phyloP scores from a whole-genome alignment of 371 early-diverging fungal species.

The Mucor mucedo region DNA sequence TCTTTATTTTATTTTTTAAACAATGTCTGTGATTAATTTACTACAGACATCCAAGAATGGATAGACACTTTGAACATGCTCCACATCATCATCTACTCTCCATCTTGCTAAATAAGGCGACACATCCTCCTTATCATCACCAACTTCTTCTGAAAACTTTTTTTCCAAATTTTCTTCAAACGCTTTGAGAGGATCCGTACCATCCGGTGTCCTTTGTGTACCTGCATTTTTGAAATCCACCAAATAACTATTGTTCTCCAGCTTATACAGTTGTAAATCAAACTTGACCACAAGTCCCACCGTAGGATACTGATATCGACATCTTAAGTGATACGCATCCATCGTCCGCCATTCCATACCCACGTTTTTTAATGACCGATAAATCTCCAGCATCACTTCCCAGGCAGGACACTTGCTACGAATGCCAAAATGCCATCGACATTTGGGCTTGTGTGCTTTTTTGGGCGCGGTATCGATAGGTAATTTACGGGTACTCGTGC shows the following conservation, averaged over 20 bases:
- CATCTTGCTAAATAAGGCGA: constrained; percentile 23
- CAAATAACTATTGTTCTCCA: constrained; percentile 89
- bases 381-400: constrained; percentile 98
- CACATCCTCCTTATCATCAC: constrained; percentile 10
- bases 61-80: constrained; percentile 72
- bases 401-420: constrained; percentile 88
- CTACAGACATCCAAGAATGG: constrained; percentile 96
- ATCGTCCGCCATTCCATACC: constrained; percentile 93
- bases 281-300: constrained; percentile 74
- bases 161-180: constrained; percentile 1
- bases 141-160: constrained; percentile 13
- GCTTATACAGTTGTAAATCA: constrained; percentile 92
- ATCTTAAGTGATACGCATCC: constrained; percentile 84
- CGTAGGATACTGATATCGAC: constrained; percentile 66
- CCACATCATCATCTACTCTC: constrained; percentile 28
- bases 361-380: constrained; percentile 85
- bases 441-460: constrained; percentile 45
- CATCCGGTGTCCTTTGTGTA: constrained; percentile 22
- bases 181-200: not conserved
- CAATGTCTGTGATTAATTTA: constrained; percentile 92
- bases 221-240: constrained; percentile 91
- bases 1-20: constrained; percentile 19
- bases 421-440: constrained; percentile 97
- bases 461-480: constrained; percentile 31
- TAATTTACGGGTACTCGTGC: constrained; percentile 29